Base-by-base conservation (phyloP, 495 filamentous ascomycete genomes). In the Xylaria cubensis region DNA sequence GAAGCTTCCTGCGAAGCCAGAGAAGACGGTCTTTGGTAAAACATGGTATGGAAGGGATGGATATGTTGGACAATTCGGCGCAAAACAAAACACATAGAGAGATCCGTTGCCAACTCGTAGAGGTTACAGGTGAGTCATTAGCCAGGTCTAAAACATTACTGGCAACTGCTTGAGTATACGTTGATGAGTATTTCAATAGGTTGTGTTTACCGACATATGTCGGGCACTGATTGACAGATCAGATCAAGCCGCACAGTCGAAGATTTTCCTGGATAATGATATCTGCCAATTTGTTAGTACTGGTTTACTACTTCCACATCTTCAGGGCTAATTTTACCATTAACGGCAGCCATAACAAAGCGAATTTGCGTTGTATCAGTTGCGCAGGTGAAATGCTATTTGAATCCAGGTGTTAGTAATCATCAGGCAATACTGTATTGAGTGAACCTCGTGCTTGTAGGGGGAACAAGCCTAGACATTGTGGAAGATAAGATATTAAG, bases 181-280 rank as follows among this genome's bases (percentile, higher is more conserved):
- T 67, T 68, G 46, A 62, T 72, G 59, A 74, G 72, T 74, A 76
- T 77, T 77, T 71, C 71, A 50, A 65, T 69, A 51, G 50, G 67
- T 65, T 69, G 58, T 46, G 58, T 71, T 51, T 36, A 50, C 44
- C 59, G 56, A 56, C 46, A 44, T 72, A 26, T n/a, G 61, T 59
- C 48, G 72, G 58, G 50, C 29, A 62, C 36, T 68, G 61, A 42
- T 53, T 63, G 53, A 15, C 69, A 71, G 69, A 81, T 84, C 92
- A 99, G 88, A 99, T 98, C 81, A 99, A 88, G 89, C 96, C 96
- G 84, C 96, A 98, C 77, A 97, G 88, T 81, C 97, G 93, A 72
- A 99, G 91, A 86, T 99, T 99, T 85, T 98, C 97, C 90, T 99
- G 96, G 82, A 99, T 99, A 84, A 99, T 99, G 83, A 99, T 99